Base-by-base conservation (phyloP, 176 grass and related monocot genomes). In the Carex pumila region DNA sequence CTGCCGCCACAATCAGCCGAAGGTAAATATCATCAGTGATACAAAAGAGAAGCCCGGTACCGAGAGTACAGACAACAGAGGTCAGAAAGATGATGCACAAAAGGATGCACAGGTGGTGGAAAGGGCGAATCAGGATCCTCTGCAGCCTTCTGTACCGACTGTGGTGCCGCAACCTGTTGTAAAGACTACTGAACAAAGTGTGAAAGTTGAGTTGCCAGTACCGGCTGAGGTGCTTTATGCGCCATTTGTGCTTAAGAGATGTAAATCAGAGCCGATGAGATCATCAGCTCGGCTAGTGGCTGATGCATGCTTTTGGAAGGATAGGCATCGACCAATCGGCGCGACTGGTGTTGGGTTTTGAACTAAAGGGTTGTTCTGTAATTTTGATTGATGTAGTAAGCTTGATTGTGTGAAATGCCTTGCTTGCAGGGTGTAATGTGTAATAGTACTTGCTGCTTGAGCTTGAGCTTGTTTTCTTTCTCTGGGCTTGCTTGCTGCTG, bases 301-400 rank as follows among this genome's bases (percentile, higher is more conserved):
- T 0, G 91, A 99, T 36, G 88, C 91, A 0, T 99, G 96, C 78
- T 99, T 99, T 79, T 99, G 96, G 96, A 99, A 99, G 85, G 96
- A 99, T 30, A 82, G 93, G 56, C 93, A 95, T 85, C 80, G 91
- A 55, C 96, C 96, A 1, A 89, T 99, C 25, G 92, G 94, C 0
- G 87, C 96, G 21, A 70, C 92, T 0, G 94, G 92, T 12, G 84
- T 95, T 4, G 96, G 96, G 60, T 95, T 99, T 83, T 99, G 82
- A 93, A 85, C 32, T 81, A 3, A 57, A 34, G 52, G 14, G 73
- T 55, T 17, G 52, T 57, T 17, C 22, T 78, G 73, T 78, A 29
- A 18, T 78, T 78, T 78, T 78, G 73, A 78, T 78, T 78, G 73
- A 55, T 77, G 56, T 25, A 11, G 21, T 7, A 88, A 66, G 71